Base-by-base conservation (phyloP, 2,329 filamentous ascomycete genomes). In the Phyllosticta ampelicida region DNA sequence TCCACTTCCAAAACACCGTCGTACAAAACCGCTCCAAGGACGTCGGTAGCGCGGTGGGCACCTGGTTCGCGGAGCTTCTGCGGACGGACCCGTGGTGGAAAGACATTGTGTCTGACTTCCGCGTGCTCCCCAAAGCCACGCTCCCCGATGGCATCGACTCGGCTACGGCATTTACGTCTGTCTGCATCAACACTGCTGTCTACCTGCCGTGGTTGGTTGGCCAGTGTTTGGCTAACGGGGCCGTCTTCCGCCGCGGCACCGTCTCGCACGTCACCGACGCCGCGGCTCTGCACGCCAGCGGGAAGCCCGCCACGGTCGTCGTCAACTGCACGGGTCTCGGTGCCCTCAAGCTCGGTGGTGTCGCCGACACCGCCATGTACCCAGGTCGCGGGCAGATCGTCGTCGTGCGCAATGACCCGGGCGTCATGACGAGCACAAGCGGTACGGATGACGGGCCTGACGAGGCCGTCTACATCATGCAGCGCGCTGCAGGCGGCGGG, bases 171-270 rank as follows among this genome's bases (percentile, higher is more conserved):
- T 96, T 94, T 71, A 89, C 83, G 8, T 92, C 88, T 0, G 85
- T 96, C 48, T 96, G 91, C 74, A 92, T 96, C 70, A 96, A 97
- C 74, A 89, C 89, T 0, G 83, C 87, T 49, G 74, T 96, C 60
- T 97, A 96, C 73, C 82, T 96, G 1, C 84, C 89, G 3, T 96
- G 88, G 83, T 84, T 97, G 0, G 77, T 88, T 0, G 87, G 88
- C 0, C 86, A 94, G 73, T 95, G 89, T 70, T 78, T 87, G 26
- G 84, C 83, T 64, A 82, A 84, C 59, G 88, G 89, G 26, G 86
- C 88, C 6, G 76, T 83, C 0, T 75, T 78, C 61, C 73, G 71
- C 36, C 68, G 76, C 28, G 74, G 71, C 49, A 68, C 74, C 21
- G 68, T 75, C 52, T 72, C 74, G n/a, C 87, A 96, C 70, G 81